phyloP scores from a whole-genome alignment of 768 basidiomycete species.

The Leccinum aurantiacum region DNA sequence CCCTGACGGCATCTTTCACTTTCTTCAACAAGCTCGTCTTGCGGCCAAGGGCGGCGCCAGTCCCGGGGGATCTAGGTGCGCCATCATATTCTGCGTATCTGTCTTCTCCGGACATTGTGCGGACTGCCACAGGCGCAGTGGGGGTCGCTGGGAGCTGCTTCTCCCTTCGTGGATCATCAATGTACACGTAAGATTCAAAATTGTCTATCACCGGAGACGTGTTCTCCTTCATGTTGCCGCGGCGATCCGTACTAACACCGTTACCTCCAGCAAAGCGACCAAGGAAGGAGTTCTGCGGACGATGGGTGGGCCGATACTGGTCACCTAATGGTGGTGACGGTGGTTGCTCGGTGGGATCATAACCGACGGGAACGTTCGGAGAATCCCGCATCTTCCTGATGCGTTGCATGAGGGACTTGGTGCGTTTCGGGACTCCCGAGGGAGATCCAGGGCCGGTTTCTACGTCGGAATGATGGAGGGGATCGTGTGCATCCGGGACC shows the following conservation, averaged over 20 bases:
- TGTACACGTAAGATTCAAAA: constrained; percentile 65
- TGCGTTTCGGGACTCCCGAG: constrained; percentile 58
- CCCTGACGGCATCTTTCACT: constrained; percentile 69
- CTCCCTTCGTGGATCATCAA: constrained; percentile 49
- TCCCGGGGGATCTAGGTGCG: constrained; percentile 36
- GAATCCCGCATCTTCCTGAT: constrained; percentile 87
- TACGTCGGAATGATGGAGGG: constrained; percentile 36
- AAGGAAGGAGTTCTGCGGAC: constrained; percentile 71
- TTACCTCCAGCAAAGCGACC: constrained; percentile 59
- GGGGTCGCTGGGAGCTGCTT: constrained; percentile 57
- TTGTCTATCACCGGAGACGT: constrained; percentile 31
- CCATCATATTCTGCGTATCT: constrained; percentile 53
- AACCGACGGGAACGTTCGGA: constrained; percentile 74
- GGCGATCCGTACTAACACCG: constrained; percentile 29
- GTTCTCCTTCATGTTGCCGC: constrained; percentile 38
- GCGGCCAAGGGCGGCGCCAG: constrained; percentile 52
- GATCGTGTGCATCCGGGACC: constrained; percentile 58
- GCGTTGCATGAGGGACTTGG: constrained; percentile 83
- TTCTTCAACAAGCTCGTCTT: constrained; percentile 82
- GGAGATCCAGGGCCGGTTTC: constrained; percentile 42
- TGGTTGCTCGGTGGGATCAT: constrained; percentile 41
- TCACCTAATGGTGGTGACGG: constrained; percentile 46
- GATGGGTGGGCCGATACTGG: constrained; percentile 61
- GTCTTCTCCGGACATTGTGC: constrained; percentile 31
- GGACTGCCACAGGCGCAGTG: constrained; percentile 22